Percentiles rank a stretch among this genome's conserved stretches.
Evolutionary conservation across 148 eudicot species (phyloP).

Genomic region (Persicaria maculosa): DNA sequence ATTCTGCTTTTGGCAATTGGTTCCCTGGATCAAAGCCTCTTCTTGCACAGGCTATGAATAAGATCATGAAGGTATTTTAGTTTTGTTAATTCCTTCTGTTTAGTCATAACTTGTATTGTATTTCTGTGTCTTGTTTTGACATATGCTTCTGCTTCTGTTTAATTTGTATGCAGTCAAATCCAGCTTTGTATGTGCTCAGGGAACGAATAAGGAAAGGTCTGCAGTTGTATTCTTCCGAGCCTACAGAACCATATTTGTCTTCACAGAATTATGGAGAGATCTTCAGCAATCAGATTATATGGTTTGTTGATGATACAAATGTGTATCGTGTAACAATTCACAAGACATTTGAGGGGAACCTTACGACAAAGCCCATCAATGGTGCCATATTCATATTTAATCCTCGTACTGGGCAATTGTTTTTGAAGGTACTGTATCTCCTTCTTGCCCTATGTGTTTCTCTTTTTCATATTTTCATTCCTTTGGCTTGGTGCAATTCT

Average conservation of each 20-base stretch:
- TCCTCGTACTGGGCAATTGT: conserved; percentile 92
- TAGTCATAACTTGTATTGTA: neutral
- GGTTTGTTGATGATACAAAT: conserved; percentile 99
- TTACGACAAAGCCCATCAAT: conserved; percentile 96
- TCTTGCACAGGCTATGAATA: conserved; percentile 97
- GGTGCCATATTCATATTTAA: conserved; percentile 98
- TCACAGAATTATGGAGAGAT: conserved; percentile 98
- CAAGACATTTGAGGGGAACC: conserved; percentile 98
- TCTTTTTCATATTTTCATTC: neutral
- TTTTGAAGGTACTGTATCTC: conserved; percentile 59
- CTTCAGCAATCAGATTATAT: conserved; percentile 95
- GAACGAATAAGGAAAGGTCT: conserved; percentile 97
- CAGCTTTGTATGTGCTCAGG: conserved; percentile 90
- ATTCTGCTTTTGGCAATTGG: conserved; percentile 99
- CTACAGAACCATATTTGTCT: conserved; percentile 95
- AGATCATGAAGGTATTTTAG: conserved; percentile 85
- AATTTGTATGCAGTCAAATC: conserved; percentile 69
- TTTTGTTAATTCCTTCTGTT: neutral
- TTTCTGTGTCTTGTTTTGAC: neutral
- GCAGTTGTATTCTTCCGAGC: conserved; percentile 98
- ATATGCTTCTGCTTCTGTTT: neutral
- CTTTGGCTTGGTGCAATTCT: neutral
- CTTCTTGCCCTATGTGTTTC: neutral
- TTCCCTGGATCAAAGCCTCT: conserved; percentile 98
- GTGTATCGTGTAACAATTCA: conserved; percentile 98